Evolutionary conservation across 2,329 filamentous ascomycete genomes (phyloP), one percentile per base, ranked within the genome.

Genomic region (Bipolaris sorokiniana): DNA sequence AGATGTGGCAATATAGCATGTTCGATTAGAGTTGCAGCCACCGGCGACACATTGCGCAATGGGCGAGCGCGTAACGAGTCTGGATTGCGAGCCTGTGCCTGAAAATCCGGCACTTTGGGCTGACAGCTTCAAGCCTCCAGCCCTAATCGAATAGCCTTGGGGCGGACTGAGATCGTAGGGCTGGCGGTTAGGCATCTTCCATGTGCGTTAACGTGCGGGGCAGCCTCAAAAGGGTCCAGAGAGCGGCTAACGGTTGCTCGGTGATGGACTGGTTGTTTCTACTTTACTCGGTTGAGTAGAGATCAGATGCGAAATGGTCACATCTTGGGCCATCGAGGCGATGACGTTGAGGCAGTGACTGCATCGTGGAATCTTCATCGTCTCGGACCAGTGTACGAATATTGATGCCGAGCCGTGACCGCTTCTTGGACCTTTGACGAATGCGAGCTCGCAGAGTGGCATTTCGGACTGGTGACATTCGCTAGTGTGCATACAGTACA

Each of bases 11-110:
- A 51, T 33, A 47, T 42, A 42, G 38, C 55, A 66, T 18, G 59
- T 69, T 63, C 60, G 59, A 58, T 64, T 67, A 67, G 51, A 65
- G 64, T 68, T 68, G 66, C 68, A 67, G 66, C 63, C 64, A 68
- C 26, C 26, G 10, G 26, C 26, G 26, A 28, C 9, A 28, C 26
- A 28, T 28, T 28, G 26, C 26, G 26, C 26, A 28, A 28, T 28
- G 26, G 20, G 50, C 50, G 55, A 66, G 67, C 67, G 67, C 67
- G 61, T 68, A 64, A 61, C 44, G 34, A 58, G 50, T 45, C 50
- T 54, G 51, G 42, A 59, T 50, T 31, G 49, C 47, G 53, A 54
- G 48, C 40, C 40, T 26, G 64, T 67, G 52, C 66, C 64, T 67
- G 62, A 51, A 44, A 58, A 64, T 64, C 63, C 64, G 59, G 61